A percentile compares a stretch with the other conserved stretches of the same genome.
These are phyloP conservation scores for Exophiala sideris DNA, from an alignment of 2,329 filamentous ascomycete species.

Conservation along the genomic window DNA sequence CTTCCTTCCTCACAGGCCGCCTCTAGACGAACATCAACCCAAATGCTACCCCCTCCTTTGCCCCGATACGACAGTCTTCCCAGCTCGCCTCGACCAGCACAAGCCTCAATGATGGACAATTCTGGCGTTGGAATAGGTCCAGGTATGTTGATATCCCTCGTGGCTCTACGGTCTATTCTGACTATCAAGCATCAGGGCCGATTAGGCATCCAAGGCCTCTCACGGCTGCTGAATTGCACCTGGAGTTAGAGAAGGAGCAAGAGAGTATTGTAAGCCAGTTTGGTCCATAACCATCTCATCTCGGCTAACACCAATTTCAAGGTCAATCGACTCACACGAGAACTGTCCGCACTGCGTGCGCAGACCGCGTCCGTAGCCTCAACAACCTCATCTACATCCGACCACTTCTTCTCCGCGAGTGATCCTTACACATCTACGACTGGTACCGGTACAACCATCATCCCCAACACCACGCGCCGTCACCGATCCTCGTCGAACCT, in stretches of 20 bases:
- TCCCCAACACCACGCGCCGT: constrained; percentile 53
- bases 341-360: constrained; percentile 77
- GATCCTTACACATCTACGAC: constrained; percentile 34
- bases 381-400: constrained; percentile 56
- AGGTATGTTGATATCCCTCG: constrained; percentile 32
- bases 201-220: constrained; percentile 81
- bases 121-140: constrained; percentile 38
- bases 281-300: not conserved
- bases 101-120: constrained; percentile 31
- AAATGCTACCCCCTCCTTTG: constrained; percentile 43
- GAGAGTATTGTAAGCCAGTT: constrained; percentile 72
- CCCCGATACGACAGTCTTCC: constrained; percentile 32
- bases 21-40: constrained; percentile 47
- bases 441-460: constrained; percentile 45
- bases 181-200: constrained; percentile 53
- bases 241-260: constrained; percentile 90
- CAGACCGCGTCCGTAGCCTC: constrained; percentile 62
- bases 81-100: constrained; percentile 29
- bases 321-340: constrained; percentile 90
- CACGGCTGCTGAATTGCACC: constrained; percentile 83
- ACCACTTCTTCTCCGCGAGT: constrained; percentile 40
- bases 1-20: constrained; percentile 17
- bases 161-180: not conserved
- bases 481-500: constrained; percentile 57
- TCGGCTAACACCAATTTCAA: constrained; percentile 35